A percentile compares a stretch with the other conserved stretches of the same genome.
Evolutionary conservation across 306 rosid species (phyloP).

Genomic region (Trifolium pratense): DNA sequence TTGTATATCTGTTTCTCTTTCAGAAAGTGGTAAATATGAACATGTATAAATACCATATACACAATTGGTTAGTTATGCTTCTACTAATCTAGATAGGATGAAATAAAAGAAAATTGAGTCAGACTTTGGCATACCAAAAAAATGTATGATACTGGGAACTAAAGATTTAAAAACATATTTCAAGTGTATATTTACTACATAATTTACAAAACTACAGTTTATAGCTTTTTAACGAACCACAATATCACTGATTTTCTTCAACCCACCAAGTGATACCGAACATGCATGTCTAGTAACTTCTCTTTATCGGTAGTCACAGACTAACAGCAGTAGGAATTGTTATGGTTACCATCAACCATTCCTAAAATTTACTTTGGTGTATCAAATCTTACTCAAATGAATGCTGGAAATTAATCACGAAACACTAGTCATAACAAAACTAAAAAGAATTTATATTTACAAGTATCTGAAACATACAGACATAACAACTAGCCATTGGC

Average conservation of each 20-base stretch:
- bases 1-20: neutral
- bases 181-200: neutral
- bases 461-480: slow-evolving; percentile 43
- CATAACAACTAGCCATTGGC: slow-evolving; percentile 44
- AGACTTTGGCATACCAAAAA: neutral
- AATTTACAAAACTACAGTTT: too few relatives aligned
- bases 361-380: neutral
- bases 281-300: neutral
- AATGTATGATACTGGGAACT: neutral
- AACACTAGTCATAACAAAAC: slow-evolving; percentile 32
- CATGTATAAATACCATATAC: neutral
- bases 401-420: neutral
- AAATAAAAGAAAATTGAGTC: neutral
- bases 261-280: too few relatives aligned
- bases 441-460: slow-evolving; percentile 70
- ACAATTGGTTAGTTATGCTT: neutral
- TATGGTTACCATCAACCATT: neutral
- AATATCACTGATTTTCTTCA: too few relatives aligned
- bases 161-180: neutral
- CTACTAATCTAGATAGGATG: neutral
- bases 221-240: too few relatives aligned
- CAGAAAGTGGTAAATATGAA: neutral
- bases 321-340: neutral
- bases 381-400: slow-evolving; percentile 19
- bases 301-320: neutral